Conservation (phyloP, 2,329 filamentous ascomycete species). For the Botrytis deweyae region DNA sequence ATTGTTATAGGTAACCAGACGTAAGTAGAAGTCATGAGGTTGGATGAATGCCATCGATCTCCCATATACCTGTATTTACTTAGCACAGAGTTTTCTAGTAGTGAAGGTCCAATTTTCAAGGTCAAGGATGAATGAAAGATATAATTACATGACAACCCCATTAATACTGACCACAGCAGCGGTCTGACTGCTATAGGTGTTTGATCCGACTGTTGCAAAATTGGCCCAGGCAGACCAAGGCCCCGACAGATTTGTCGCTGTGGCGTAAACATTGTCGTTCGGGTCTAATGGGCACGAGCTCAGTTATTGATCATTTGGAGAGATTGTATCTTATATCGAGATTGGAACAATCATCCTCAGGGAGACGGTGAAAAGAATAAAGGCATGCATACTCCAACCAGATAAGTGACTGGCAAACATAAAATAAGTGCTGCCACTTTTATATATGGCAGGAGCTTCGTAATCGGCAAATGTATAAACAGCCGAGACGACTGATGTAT, state of each 20-base stretch:
- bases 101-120: neutral
- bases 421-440: constrained; percentile 59
- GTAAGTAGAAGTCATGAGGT: constrained; percentile 61
- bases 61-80: constrained; percentile 56
- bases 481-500: constrained; percentile 46
- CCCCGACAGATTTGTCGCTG: constrained; percentile 54
- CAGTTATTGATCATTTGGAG: neutral
- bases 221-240: constrained; percentile 62
- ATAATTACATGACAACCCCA: constrained; percentile 35
- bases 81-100: neutral
- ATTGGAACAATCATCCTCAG: neutral
- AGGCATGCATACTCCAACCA: constrained; percentile 39
- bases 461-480: constrained; percentile 41
- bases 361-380: neutral
- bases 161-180: constrained; percentile 54
- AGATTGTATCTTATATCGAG: neutral
- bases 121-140: neutral
- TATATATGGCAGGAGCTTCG: constrained; percentile 63
- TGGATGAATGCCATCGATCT: constrained; percentile 62
- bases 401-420: constrained; percentile 61
- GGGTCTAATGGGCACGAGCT: constrained; percentile 36
- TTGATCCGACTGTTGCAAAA: constrained; percentile 56
- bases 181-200: constrained; percentile 61
- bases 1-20: constrained; percentile 62
- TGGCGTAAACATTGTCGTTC: constrained; percentile 65